Base-by-base conservation (phyloP, 2,329 filamentous ascomycete species). In the Fusarium metavorans region DNA sequence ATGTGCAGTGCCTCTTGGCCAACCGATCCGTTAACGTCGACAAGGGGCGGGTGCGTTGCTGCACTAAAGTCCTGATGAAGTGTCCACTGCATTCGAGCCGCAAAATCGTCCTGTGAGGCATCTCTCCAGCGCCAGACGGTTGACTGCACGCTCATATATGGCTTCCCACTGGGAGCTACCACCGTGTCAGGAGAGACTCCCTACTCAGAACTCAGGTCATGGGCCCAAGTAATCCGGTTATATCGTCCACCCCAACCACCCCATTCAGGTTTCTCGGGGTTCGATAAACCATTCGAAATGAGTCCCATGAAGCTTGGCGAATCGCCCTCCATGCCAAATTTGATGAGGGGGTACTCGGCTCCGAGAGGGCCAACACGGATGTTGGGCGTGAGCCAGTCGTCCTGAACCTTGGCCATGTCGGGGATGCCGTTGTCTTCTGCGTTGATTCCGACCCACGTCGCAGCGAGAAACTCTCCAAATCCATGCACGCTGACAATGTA, bases 221-320 rank as follows among this genome's bases (percentile, higher is more conserved):
- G 18, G 5, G 39, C 35, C 16, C 64, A 64, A 0, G 68, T 72
- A 2, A 72, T 43, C 1, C 68, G 70, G 1, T 16, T 20, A 10
- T 68, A 64, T 3, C 69, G 64, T 16, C 68, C 69, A 1, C 64
- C 70, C 68, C 70, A 72, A 4, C 68, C 68, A 0, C 69, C 69
- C 25, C 68, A 72, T 0, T 60, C 43, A 0, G 68, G 64, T 5
- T 32, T 7, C n/a, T 54, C 70, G 1, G 70, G 64, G 5, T 68
- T 23, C 0, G 67, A 68, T 0, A 72, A 43, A 2, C 70, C 70
- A 6, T 72, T 72, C 4, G 64, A 52, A 0, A 72, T 72, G 11
- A 57, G n/a, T 8, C 52, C 11, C 45, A 50, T 50, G 45, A 50
- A 50, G 45, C 45, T 50, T 2, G 45, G 45, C 45, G 45, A 50